These are phyloP conservation scores for Phaseolus coccineus DNA, from an alignment of 331 rosid species.

Conservation along the genomic window DNA sequence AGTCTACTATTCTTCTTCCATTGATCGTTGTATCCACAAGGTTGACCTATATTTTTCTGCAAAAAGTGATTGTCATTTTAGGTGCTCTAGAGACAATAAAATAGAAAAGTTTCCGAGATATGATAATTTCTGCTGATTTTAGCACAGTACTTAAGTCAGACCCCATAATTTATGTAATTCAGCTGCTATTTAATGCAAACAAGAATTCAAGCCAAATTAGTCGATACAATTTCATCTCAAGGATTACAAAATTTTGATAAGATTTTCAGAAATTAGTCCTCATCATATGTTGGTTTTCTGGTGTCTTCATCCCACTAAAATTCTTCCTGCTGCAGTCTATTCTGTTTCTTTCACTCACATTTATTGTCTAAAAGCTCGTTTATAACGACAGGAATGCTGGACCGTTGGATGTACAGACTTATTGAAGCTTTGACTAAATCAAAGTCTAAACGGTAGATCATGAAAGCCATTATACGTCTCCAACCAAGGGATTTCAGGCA, in stretches of 20 bases:
- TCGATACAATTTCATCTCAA: neutral
- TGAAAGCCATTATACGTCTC: constrained; percentile 22
- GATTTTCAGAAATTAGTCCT: constrained; percentile 20
- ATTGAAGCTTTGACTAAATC: constrained; percentile 79
- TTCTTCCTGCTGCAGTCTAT: constrained; percentile 2
- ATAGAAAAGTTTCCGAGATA: neutral
- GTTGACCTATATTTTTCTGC: neutral
- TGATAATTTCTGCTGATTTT: constrained; percentile 1
- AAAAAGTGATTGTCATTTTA: neutral
- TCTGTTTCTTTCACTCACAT: constrained; percentile 15
- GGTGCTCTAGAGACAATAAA: neutral
- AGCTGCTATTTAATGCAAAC: constrained; percentile 7
- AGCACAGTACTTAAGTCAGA: neutral
- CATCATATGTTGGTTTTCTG: constrained; percentile 15
- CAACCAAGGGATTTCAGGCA: constrained; percentile 37
- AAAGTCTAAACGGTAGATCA: constrained; percentile 58
- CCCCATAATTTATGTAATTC: constrained; percentile 5
- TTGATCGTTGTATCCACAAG: neutral
- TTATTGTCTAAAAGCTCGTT: constrained; percentile 19
- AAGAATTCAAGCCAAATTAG: constrained; percentile 12
- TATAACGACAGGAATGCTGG: constrained; percentile 79
- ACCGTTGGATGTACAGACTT: constrained; percentile 94
- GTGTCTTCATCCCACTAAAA: neutral
- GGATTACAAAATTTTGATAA: constrained; percentile 12
- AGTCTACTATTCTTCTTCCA: constrained; percentile 17